Evolutionary conservation across 495 filamentous ascomycete genomes (phyloP).

Genomic region (Delitschia confertaspora): DNA sequence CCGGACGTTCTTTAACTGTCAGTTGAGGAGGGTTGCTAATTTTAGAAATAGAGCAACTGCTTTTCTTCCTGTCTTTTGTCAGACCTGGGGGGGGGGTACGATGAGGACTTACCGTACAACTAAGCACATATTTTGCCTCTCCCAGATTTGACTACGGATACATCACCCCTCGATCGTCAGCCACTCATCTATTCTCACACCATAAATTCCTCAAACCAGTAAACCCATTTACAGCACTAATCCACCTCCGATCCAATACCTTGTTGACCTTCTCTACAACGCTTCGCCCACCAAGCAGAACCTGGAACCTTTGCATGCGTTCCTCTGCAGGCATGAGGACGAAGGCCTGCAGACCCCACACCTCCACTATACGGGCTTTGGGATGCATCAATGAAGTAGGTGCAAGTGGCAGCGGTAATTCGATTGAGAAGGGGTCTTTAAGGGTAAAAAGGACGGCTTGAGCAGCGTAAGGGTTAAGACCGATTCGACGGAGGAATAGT

Average conservation of each 20-base stretch:
- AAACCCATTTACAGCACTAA: constrained; percentile 20
- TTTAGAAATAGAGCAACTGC: too few species aligned
- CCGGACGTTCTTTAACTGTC: too few species aligned
- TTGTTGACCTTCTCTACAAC: constrained; percentile 44
- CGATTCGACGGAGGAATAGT: constrained; percentile 59
- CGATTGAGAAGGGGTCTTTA: constrained; percentile 33
- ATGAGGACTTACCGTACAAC: too few species aligned
- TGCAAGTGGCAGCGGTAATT: constrained; percentile 1
- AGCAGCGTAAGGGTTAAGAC: constrained; percentile 74
- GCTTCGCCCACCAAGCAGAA: constrained; percentile 44
- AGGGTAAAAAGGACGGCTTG: constrained; percentile 54
- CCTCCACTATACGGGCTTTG: not conserved
- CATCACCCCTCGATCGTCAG: too few species aligned
- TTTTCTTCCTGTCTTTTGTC: too few species aligned
- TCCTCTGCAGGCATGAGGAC: constrained; percentile 48
- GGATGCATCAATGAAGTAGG: not conserved
- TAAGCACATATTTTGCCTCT: too few species aligned
- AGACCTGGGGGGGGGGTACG: too few species aligned
- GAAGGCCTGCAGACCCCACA: constrained; percentile 47
- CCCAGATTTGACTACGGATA: not conserved
- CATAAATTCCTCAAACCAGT: not conserved
- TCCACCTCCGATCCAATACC: constrained; percentile 35
- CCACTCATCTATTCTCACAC: too few species aligned
- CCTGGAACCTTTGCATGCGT: constrained; percentile 33
- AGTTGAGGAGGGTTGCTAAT: too few species aligned